Evolutionary conservation across 1,284 basidiomycete genomes (phyloP).

Genomic region (Ustilago bromivora): DNA sequence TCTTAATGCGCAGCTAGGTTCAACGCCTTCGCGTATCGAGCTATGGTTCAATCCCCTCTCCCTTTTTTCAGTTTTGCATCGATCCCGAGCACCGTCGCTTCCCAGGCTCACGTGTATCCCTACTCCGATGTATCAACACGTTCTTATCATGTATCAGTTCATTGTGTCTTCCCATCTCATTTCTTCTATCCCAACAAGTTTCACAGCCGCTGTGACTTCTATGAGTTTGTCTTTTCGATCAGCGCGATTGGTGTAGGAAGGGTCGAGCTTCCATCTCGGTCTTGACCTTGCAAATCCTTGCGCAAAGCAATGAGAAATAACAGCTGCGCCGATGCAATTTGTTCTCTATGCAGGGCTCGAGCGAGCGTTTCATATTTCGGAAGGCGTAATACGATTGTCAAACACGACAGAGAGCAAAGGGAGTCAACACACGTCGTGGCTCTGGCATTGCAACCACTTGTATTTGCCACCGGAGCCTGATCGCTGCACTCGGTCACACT

Average conservation of each 20-base stretch:
- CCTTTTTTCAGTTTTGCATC: neutral
- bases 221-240: no score
- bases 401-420: neutral
- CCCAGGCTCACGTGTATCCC: neutral
- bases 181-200: neutral
- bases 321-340: no score
- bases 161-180: neutral
- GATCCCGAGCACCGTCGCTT: neutral
- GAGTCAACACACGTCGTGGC: neutral
- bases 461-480: neutral
- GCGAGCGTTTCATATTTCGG: neutral
- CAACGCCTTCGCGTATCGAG: conserved; percentile 20
- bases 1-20: conserved; percentile 13
- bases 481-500: neutral
- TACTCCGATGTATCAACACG: neutral
- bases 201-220: no score
- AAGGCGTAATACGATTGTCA: neutral
- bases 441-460: neutral
- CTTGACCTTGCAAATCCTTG: no score
- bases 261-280: no score
- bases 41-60: neutral
- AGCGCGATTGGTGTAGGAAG: no score
- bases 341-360: neutral
- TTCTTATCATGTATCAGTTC: neutral
- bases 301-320: no score